phyloP scores from a whole-genome alignment of 2,329 filamentous ascomycete species.

The Grosmannia serpens region DNA sequence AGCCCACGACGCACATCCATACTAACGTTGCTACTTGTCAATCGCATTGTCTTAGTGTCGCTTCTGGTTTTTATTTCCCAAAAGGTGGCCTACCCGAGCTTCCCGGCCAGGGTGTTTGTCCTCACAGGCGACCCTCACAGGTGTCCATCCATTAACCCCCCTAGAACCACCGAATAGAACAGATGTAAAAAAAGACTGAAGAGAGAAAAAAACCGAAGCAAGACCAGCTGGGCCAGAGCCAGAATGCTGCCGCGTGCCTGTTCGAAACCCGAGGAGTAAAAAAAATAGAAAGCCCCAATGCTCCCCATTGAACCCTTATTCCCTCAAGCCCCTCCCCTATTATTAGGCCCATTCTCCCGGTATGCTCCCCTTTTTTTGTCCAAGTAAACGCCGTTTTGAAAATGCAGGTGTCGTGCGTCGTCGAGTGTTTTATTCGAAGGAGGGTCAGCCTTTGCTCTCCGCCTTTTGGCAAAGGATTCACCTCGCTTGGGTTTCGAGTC shows the following conservation, averaged over 20 bases:
- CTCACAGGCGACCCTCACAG: neutral
- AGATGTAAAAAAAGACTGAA: neutral
- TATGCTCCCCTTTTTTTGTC: neutral
- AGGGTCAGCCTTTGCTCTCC: neutral
- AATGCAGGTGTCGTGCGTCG: neutral
- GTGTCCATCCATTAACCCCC: neutral
- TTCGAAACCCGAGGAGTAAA: neutral
- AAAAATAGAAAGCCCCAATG: neutral
- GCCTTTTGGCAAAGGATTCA: neutral
- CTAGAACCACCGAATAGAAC: neutral
- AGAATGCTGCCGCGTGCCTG: neutral
- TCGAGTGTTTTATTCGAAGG: neutral
- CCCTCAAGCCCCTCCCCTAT: neutral
- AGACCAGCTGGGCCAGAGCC: neutral
- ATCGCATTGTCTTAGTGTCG: neutral
- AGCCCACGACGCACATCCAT: too few species aligned
- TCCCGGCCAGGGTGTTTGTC: neutral
- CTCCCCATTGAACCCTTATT: neutral
- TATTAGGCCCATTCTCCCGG: neutral
- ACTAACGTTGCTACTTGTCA: neutral
- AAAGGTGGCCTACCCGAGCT: neutral
- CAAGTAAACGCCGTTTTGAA: neutral
- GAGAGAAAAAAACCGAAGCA: neutral
- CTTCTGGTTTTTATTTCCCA: neutral
- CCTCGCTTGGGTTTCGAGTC: neutral